Percentiles rank a stretch among this genome's conserved stretches.
Conservation (phyloP, 768 basidiomycete genomes). For the Rhodotorula sphaerocarpa region DNA sequence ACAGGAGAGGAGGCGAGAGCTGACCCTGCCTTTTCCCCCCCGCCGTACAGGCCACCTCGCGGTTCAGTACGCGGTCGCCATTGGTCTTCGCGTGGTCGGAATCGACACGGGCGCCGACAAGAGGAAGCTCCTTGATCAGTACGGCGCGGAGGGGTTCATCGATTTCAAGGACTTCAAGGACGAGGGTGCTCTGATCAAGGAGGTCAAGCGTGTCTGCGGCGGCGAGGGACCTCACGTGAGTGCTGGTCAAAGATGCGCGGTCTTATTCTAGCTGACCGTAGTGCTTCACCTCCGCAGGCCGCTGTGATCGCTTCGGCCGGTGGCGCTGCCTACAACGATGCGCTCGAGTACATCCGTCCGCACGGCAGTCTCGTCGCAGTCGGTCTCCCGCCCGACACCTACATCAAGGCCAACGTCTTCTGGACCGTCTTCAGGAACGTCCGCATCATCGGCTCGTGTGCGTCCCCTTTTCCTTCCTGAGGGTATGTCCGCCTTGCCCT, state of each 20-base stretch:
- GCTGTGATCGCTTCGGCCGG: slow-evolving; percentile 44
- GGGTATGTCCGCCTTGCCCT: neutral
- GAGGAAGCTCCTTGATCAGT: slow-evolving; percentile 44
- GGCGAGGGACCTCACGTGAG: slow-evolving; percentile 61
- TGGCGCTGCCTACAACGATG: slow-evolving; percentile 45
- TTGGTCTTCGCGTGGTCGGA: slow-evolving; percentile 72
- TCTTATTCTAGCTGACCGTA: slow-evolving; percentile 27
- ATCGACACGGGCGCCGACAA: slow-evolving; percentile 68
- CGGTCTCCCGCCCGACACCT: slow-evolving; percentile 60
- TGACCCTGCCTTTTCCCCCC: neutral
- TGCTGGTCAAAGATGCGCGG: slow-evolving; percentile 15
- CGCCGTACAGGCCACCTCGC: slow-evolving; percentile 49
- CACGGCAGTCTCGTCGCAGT: slow-evolving; percentile 70
- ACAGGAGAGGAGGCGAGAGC: neutral
- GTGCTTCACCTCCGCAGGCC: slow-evolving; percentile 1
- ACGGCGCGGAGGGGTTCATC: slow-evolving; percentile 46
- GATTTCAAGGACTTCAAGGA: slow-evolving; percentile 66
- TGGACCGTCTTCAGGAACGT: slow-evolving; percentile 50
- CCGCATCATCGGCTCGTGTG: slow-evolving; percentile 29
- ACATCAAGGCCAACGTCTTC: slow-evolving; percentile 57
- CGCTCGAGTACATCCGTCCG: slow-evolving; percentile 62
- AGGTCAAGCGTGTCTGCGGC: slow-evolving; percentile 47
- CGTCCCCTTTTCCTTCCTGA: neutral
- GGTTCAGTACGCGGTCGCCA: slow-evolving; percentile 67
- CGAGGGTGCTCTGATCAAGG: slow-evolving; percentile 58